Evolutionary conservation across 2,329 filamentous ascomycete species (phyloP).

Genomic region (Mollisiaceae sp.): DNA sequence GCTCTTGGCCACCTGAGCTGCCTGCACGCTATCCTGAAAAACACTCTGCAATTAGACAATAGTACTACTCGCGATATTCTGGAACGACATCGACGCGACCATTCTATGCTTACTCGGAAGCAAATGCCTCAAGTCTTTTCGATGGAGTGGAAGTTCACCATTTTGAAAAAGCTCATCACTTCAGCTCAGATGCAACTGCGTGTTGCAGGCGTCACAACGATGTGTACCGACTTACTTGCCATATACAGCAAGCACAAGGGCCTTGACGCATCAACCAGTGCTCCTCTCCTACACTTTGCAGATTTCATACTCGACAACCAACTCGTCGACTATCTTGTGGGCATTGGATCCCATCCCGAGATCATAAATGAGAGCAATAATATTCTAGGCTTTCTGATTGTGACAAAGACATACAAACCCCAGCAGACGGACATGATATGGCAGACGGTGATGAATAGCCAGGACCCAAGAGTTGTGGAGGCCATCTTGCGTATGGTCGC

Average conservation of each 20-base stretch:
- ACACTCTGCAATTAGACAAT: slow-evolving; percentile 43
- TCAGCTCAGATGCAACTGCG: slow-evolving; percentile 91
- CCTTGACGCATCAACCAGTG: slow-evolving; percentile 46
- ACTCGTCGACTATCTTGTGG: slow-evolving; percentile 85
- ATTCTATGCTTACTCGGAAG: slow-evolving; percentile 42
- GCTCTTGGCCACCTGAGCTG: slow-evolving; percentile 47
- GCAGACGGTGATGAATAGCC: slow-evolving; percentile 79
- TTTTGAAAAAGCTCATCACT: slow-evolving; percentile 73
- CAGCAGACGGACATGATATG: slow-evolving; percentile 81
- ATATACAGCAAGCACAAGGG: slow-evolving; percentile 63
- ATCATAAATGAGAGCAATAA: slow-evolving; percentile 82
- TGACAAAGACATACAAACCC: slow-evolving; percentile 74
- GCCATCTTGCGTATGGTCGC: slow-evolving; percentile 73
- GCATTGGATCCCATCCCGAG: slow-evolving; percentile 90
- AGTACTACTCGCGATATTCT: slow-evolving; percentile 31
- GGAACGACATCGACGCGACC: slow-evolving; percentile 37
- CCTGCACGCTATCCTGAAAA: slow-evolving; percentile 52
- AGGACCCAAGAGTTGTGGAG: slow-evolving; percentile 83
- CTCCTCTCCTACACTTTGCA: slow-evolving; percentile 70
- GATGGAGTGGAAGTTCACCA: slow-evolving; percentile 71
- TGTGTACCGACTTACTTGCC: slow-evolving; percentile 72
- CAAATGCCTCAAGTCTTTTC: slow-evolving; percentile 56
- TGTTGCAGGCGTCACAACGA: slow-evolving; percentile 74
- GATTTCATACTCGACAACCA: slow-evolving; percentile 71
- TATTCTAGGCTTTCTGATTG: slow-evolving; percentile 84